Evolutionary conservation across 495 filamentous ascomycete species (phyloP).

Genomic region (Tuber borchii): DNA sequence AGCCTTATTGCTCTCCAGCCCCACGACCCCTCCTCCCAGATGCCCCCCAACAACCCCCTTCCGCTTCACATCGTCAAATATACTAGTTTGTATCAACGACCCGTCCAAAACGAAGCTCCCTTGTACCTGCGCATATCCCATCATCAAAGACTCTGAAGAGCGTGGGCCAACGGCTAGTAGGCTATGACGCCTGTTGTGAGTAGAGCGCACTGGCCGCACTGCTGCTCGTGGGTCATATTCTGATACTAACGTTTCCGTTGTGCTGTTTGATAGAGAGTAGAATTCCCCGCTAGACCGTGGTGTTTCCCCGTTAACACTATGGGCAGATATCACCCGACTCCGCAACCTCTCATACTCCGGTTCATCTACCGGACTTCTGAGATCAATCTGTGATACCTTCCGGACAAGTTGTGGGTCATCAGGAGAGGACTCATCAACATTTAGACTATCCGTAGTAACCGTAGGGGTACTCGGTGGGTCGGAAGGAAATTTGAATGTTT

Average conservation of each 20-base stretch:
- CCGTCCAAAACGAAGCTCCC: conserved; percentile 89
- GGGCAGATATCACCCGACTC: conserved; percentile 37
- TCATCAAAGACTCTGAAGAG: conserved; percentile 72
- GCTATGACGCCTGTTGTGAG: conserved; percentile 54
- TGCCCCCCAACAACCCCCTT: conserved; percentile 86
- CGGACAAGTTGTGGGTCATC: conserved; percentile 25
- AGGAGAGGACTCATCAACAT: conserved; percentile 27
- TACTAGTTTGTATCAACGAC: conserved; percentile 77
- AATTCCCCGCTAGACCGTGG: conserved; percentile 90
- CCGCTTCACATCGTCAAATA: conserved; percentile 91
- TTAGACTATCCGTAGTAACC: conserved; percentile 24
- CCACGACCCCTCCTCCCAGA: conserved; percentile 69
- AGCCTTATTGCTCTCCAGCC: conserved; percentile 67
- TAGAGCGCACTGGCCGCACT: conserved; percentile 47
- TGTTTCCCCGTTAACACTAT: conserved; percentile 51
- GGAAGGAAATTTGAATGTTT: conserved; percentile 38
- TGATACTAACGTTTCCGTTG: conserved; percentile 83
- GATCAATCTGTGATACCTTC: conserved; percentile 39
- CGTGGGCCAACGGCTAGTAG: conserved; percentile 42
- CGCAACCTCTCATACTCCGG: conserved; percentile 30
- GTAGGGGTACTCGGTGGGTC: conserved; percentile 23
- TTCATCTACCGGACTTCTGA: conserved; percentile 37
- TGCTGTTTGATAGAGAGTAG: conserved; percentile 88
- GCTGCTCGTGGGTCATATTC: conserved; percentile 71
- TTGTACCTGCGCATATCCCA: conserved; percentile 95